Evolutionary conservation across 2,329 filamentous ascomycete species (phyloP), one percentile per base, ranked within the genome.

Genomic region (Trichoderma guizhouense): DNA sequence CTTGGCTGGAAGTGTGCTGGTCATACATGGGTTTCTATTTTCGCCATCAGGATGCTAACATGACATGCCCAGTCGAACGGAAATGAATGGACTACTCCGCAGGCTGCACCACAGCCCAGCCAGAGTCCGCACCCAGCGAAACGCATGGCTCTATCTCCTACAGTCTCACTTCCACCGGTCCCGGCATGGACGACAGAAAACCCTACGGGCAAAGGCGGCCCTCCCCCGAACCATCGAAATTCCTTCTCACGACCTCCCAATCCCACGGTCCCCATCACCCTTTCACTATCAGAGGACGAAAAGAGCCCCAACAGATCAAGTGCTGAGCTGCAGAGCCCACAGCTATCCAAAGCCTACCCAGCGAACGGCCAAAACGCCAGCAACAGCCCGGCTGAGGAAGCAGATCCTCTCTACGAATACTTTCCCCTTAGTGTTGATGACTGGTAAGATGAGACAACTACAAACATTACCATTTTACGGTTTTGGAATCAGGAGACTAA

Each of bases 401-500:
- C 91, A 1, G 95, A 98, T 81, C 84, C 95, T 75, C 84, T 98
- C 21, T 98, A 98, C 79, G 95, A 98, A 82, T 98, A 98, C 79
- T 98, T 98, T 75, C 95, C 95, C 0, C 85, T 98, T 18, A 94
- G 92, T 63, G 83, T 97, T 72, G 94, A 98, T 79, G 95, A 98
- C 78, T 98, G 92, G 92, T 88, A 80, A 77, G 82, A 69, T 61
- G 24, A 43, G 14, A 15, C 24, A 30, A 11, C n/a, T 24, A 14
- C 39, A 58, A 57, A 47, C 9, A 28, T 26, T 39, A 5, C 32
- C 12, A 6, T 26, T 32, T 3, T 55, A 26, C 51, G 21, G 15
- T 30, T 6, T 28, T 26, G 36, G 6, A 3, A 24, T 8, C 3
- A 26, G 18, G 15, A 58, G 30, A 43, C 57, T 73, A 28, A 71